Evolutionary conservation across 305 asterid genomes (phyloP).

Genomic region (Andrographis paniculata): DNA sequence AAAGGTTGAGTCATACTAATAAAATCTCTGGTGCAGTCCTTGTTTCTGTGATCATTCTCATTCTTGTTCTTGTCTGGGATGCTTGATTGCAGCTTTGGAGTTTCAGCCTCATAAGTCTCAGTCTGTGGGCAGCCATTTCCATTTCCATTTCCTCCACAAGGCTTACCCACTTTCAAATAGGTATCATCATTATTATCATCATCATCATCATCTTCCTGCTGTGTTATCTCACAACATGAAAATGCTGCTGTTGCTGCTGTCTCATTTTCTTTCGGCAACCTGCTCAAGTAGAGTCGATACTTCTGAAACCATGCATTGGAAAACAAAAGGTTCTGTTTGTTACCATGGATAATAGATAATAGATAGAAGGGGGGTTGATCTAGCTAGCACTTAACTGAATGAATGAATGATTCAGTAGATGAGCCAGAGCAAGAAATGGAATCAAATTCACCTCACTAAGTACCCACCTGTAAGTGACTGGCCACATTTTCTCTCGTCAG

Average conservation of each 20-base stretch:
- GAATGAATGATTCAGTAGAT: too few species aligned
- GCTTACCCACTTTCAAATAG: constrained; percentile 22
- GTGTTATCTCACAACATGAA: constrained; percentile 34
- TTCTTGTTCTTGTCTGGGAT: too few species aligned
- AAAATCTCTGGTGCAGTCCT: too few species aligned
- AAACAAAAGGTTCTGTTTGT: constrained; percentile 17
- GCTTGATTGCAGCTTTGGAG: too few species aligned
- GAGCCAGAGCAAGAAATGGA: neutral
- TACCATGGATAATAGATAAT: neutral
- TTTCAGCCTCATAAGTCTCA: too few species aligned
- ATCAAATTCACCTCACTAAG: too few species aligned
- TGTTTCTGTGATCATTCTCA: too few species aligned
- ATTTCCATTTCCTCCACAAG: constrained; percentile 4
- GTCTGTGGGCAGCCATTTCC: too few species aligned
- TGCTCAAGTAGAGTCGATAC: constrained; percentile 79
- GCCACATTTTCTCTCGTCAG: constrained; percentile 90
- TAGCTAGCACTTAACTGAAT: neutral
- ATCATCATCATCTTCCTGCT: constrained; percentile 30
- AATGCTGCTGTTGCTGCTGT: constrained; percentile 31
- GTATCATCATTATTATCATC: constrained; percentile 18
- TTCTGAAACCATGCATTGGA: constrained; percentile 47
- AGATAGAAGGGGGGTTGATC: neutral
- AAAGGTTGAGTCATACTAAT: too few species aligned
- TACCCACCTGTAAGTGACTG: constrained; percentile 84
- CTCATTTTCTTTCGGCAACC: constrained; percentile 75